Evolutionary conservation across 169 alveolate genomes (phyloP).

Genomic region (Eimeria acervulina): DNA sequence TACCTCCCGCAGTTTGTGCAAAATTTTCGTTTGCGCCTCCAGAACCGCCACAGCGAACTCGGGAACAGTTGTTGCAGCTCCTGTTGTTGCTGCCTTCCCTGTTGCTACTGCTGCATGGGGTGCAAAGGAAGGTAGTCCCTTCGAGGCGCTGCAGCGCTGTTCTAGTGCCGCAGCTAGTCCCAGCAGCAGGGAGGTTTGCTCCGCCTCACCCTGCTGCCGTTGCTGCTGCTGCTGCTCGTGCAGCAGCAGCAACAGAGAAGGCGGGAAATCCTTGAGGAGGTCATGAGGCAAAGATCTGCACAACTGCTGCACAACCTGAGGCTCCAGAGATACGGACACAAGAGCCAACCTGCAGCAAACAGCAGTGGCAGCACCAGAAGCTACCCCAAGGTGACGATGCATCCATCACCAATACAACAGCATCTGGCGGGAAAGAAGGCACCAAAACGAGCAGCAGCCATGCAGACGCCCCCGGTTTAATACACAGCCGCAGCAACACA

Average conservation of each 20-base stretch:
- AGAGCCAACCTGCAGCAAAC: conserved; percentile 68
- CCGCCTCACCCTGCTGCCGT: conserved; percentile 45
- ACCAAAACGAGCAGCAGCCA: background rate
- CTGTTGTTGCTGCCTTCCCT: background rate
- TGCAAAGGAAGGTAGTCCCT: background rate
- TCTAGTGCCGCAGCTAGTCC: conserved; percentile 41
- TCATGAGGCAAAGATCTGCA: conserved; percentile 64
- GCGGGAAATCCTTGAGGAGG: conserved; percentile 37
- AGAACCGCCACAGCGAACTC: conserved; percentile 61
- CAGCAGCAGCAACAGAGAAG: conserved; percentile 74
- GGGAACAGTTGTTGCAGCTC: conserved; percentile 26
- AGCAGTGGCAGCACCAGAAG: conserved; percentile 32
- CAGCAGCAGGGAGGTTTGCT: conserved; percentile 39
- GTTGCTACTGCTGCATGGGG: conserved; percentile 17
- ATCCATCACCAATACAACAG: background rate
- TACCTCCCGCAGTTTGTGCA: conserved; percentile 58
- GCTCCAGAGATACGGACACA: conserved; percentile 20
- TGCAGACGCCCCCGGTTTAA: background rate
- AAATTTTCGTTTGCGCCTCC: conserved; percentile 50
- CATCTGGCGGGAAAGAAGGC: background rate
- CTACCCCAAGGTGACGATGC: background rate
- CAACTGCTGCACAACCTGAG: conserved; percentile 59
- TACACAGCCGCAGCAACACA: background rate
- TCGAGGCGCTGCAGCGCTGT: conserved; percentile 2
- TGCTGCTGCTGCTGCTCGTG: conserved; percentile 71